These are phyloP conservation scores for Metarhizium brunneum DNA, from an alignment of 2,329 filamentous ascomycete genomes.

Conservation along the genomic window DNA sequence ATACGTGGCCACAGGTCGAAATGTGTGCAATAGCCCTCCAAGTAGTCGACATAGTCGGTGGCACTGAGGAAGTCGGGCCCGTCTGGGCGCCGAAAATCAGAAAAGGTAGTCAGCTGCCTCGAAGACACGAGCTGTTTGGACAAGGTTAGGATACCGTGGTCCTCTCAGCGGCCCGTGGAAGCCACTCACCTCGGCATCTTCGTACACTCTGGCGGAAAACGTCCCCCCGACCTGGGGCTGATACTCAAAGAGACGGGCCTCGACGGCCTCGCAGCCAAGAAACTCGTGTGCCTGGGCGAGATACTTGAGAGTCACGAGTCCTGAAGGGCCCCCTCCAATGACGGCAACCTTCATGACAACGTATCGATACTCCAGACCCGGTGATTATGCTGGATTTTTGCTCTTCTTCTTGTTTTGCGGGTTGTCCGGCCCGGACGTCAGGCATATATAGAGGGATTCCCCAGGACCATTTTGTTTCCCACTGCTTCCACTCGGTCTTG, in stretches of 20 bases:
- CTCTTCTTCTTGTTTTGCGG: not conserved
- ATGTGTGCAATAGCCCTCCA: constrained; percentile 27
- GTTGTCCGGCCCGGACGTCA: too few relatives aligned
- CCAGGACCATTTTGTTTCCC: too few relatives aligned
- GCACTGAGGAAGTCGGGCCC: constrained; percentile 31
- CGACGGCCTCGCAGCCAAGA: constrained; percentile 22
- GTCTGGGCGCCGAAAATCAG: constrained; percentile 29
- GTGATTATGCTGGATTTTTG: not conserved
- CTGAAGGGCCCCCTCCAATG: constrained; percentile 28
- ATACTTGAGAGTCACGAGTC: constrained; percentile 27
- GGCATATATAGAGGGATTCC: too few relatives aligned
- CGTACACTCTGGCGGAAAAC: constrained; percentile 32
- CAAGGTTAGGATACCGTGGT: too few relatives aligned
- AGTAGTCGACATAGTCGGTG: constrained; percentile 28
- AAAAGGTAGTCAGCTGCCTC: constrained; percentile 38
- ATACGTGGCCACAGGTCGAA: constrained; percentile 30
- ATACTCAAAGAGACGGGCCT: constrained; percentile 31
- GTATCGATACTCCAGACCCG: not conserved
- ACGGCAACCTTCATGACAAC: constrained; percentile 21
- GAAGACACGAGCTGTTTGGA: constrained; percentile 29
- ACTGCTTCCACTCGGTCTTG: not conserved
- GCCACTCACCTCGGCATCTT: constrained; percentile 28
- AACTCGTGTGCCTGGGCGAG: constrained; percentile 21
- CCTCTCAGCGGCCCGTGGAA: too few relatives aligned
- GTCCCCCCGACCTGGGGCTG: constrained; percentile 31